These are phyloP conservation scores for Dactylis glomerata DNA, from an alignment of 176 grass and related monocot species.

Conservation along the genomic window DNA sequence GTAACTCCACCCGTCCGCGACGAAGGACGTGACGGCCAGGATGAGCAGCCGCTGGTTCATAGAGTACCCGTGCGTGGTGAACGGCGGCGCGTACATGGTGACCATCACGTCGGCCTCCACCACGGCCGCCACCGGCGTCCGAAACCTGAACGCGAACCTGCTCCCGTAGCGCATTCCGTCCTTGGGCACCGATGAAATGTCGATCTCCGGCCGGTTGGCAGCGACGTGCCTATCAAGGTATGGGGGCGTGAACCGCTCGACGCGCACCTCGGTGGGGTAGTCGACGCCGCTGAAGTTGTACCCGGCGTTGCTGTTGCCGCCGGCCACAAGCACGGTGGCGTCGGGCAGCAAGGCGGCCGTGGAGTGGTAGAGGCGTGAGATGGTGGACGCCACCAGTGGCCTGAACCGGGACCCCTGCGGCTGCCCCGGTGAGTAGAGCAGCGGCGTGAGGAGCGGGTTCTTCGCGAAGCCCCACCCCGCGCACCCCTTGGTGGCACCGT, in stretches of 20 bases:
- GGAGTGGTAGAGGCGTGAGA: conserved; percentile 83
- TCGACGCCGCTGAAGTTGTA: conserved; percentile 71
- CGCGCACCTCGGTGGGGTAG: conserved; percentile 76
- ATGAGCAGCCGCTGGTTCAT: conserved; percentile 71
- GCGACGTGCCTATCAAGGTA: conserved; percentile 40
- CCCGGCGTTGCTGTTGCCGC: conserved; percentile 69
- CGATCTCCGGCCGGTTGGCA: conserved; percentile 35
- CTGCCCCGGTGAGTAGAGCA: conserved; percentile 54
- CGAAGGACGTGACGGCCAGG: conserved; percentile 29
- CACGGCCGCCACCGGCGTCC: not conserved
- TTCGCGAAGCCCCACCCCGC: conserved; percentile 67
- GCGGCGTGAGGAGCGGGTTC: conserved; percentile 43
- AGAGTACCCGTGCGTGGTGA: conserved; percentile 13
- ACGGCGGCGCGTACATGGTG: conserved; percentile 74
- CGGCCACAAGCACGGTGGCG: conserved; percentile 71
- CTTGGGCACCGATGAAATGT: not conserved
- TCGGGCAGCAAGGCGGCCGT: conserved; percentile 75
- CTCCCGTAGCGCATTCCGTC: conserved; percentile 39
- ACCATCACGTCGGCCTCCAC: conserved; percentile 50
- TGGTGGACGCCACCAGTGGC: conserved; percentile 33
- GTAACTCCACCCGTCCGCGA: not conserved
- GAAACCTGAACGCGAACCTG: conserved; percentile 50
- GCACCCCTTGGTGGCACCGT: conserved; percentile 65
- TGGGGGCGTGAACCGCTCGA: conserved; percentile 72
- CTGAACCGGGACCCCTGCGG: conserved; percentile 41